These are phyloP conservation scores for Hygrophorus pudorinus DNA, from an alignment of 768 basidiomycete species.

Conservation along the genomic window DNA sequence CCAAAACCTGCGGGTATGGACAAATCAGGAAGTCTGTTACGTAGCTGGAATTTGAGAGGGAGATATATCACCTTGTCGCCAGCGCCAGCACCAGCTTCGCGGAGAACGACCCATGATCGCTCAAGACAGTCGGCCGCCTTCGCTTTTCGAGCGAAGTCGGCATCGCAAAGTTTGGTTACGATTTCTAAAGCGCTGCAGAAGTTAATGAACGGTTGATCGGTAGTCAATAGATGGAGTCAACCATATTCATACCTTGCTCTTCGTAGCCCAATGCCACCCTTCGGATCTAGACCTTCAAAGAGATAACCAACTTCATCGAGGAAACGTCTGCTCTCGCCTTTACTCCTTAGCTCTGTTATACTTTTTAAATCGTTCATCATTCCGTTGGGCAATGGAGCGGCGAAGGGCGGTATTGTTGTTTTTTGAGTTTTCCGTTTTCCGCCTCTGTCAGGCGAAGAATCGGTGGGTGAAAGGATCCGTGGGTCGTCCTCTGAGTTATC, in stretches of 20 bases:
- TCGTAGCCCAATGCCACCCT: constrained; percentile 43
- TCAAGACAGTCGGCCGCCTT: constrained; percentile 66
- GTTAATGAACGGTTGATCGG: not conserved
- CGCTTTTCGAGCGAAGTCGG: constrained; percentile 70
- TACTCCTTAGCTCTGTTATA: constrained; percentile 70
- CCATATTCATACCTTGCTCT: constrained; percentile 46
- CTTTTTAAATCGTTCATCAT: constrained; percentile 72
- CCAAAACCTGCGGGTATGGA: constrained; percentile 40
- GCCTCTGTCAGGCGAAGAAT: constrained; percentile 23
- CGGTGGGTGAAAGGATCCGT: constrained; percentile 18
- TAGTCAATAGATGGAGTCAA: not conserved
- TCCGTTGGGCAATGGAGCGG: constrained; percentile 27
- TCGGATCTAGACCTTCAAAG: constrained; percentile 63
- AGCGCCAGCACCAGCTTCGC: constrained; percentile 48
- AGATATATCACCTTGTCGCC: constrained; percentile 37
- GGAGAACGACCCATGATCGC: constrained; percentile 59
- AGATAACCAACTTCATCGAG: constrained; percentile 80
- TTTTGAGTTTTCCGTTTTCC: constrained; percentile 24
- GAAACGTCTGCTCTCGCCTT: constrained; percentile 73
- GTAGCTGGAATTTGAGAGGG: not conserved
- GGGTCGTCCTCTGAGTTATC: constrained; percentile 72
- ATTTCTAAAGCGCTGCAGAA: constrained; percentile 62
- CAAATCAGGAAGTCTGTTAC: not conserved
- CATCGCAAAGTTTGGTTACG: constrained; percentile 59
- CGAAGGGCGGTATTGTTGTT: constrained; percentile 23